Conservation (phyloP, 352 stramenopile species). For the Stramenopiles sp. region DNA sequence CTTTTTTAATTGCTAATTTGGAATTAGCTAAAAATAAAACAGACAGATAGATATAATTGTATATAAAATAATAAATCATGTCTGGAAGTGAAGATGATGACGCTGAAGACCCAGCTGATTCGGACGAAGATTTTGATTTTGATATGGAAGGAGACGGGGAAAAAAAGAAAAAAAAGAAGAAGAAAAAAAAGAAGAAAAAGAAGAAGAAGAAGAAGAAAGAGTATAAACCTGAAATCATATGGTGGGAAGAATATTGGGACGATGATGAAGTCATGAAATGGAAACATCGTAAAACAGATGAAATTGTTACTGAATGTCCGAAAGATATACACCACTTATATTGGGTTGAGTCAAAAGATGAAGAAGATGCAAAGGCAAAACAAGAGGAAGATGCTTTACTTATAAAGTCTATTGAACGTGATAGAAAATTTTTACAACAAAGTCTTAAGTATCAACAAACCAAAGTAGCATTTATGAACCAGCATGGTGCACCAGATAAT, state of each 20-base stretch:
- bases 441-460: not conserved
- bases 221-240: not conserved
- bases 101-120: too few relatives aligned
- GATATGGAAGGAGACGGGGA: too few relatives aligned
- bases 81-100: too few relatives aligned
- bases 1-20: too few relatives aligned
- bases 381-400: not conserved
- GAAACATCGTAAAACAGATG: not conserved
- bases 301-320: not conserved
- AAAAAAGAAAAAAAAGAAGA: not conserved
- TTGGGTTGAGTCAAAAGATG: not conserved
- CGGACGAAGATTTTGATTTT: too few relatives aligned
- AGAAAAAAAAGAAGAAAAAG: not conserved
- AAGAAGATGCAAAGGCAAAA: not conserved
- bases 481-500: not conserved
- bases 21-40: too few relatives aligned
- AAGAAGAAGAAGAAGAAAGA: slow-evolving; percentile 3
- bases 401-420: not conserved
- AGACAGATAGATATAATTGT: too few relatives aligned
- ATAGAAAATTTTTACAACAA: not conserved
- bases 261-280: not conserved
- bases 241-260: not conserved
- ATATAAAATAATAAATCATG: too few relatives aligned
- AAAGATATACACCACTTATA: not conserved
- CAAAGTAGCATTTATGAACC: not conserved